Percentiles rank a stretch among this genome's conserved stretches.
Evolutionary conservation across 441 rosid species (phyloP).

Genomic region (Raphanus hybrid): DNA sequence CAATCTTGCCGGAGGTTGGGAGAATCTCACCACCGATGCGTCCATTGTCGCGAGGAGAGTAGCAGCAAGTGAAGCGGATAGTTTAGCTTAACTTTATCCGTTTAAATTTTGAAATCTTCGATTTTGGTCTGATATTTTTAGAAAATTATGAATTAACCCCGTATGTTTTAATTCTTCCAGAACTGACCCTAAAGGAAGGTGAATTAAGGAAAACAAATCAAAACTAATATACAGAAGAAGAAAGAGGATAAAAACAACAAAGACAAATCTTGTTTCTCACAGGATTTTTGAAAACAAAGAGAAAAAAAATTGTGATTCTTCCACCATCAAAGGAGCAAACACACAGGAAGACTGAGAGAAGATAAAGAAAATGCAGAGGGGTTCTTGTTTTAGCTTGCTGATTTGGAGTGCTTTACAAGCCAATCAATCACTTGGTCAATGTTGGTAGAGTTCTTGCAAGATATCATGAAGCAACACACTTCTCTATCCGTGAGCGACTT

Average conservation of each 20-base stretch:
- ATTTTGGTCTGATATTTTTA: background rate
- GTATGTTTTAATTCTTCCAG: background rate
- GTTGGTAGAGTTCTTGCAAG: slow-evolving; percentile 80
- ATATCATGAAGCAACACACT: slow-evolving; percentile 78
- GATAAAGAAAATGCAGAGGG: background rate
- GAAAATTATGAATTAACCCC: background rate
- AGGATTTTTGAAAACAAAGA: background rate
- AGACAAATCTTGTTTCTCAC: slow-evolving; percentile 30
- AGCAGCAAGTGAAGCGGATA: background rate
- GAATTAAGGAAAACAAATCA: slow-evolving; percentile 23
- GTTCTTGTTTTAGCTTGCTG: background rate
- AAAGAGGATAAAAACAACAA: slow-evolving; percentile 18
- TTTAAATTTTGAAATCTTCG: background rate
- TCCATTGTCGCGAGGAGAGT: slow-evolving; percentile 45
- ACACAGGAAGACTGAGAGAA: slow-evolving; percentile 37
- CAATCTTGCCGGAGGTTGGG: slow-evolving; percentile 40
- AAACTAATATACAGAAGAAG: slow-evolving; percentile 46
- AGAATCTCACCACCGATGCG: slow-evolving; percentile 47
- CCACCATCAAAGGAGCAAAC: slow-evolving; percentile 26
- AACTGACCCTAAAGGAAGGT: background rate
- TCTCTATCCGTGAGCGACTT: slow-evolving; percentile 62
- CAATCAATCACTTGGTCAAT: slow-evolving; percentile 73
- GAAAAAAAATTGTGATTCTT: slow-evolving; percentile 7
- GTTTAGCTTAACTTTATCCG: background rate
- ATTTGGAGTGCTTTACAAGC: slow-evolving; percentile 69